Evolutionary conservation across 108 stramenopile species (phyloP).

Genomic region (Pseudonitzschia multistriata): DNA sequence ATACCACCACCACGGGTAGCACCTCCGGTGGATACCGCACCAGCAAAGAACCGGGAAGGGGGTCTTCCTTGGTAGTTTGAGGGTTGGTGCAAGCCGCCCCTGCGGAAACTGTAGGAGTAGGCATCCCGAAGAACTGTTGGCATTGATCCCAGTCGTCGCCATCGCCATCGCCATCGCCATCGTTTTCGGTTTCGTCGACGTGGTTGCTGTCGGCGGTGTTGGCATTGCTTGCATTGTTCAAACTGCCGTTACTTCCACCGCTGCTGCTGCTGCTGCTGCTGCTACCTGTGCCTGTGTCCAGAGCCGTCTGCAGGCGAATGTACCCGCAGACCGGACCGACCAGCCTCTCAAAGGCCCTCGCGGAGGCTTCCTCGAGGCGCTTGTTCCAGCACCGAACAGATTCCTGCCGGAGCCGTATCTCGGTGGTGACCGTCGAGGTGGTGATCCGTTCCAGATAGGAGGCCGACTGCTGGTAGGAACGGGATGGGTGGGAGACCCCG

Average conservation of each 20-base stretch:
- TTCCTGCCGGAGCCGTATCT: slow-evolving; percentile 5
- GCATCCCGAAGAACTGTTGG: neutral
- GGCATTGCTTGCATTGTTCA: neutral
- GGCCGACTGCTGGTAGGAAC: too few relatives aligned
- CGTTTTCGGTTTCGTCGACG: neutral
- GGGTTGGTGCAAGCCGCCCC: neutral
- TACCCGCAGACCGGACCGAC: neutral
- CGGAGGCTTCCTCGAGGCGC: neutral
- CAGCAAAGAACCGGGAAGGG: neutral
- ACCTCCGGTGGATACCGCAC: slow-evolving; percentile 8
- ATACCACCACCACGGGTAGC: neutral
- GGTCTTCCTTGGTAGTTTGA: neutral
- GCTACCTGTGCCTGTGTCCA: too few relatives aligned
- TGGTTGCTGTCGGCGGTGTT: neutral
- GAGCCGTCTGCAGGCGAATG: too few relatives aligned
- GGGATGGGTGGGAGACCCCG: too few relatives aligned
- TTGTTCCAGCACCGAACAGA: neutral
- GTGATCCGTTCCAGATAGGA: slow-evolving; percentile 3
- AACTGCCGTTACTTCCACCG: too few relatives aligned
- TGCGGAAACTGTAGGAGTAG: neutral
- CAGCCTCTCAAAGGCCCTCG: neutral
- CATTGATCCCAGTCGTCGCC: slow-evolving; percentile 8
- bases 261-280: too few relatives aligned
- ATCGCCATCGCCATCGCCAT: neutral
- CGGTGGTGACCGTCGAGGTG: neutral